Evolutionary conservation across 192 early-diverging fungal genomes (phyloP).

Genomic region (Umbelopsis isabellina): DNA sequence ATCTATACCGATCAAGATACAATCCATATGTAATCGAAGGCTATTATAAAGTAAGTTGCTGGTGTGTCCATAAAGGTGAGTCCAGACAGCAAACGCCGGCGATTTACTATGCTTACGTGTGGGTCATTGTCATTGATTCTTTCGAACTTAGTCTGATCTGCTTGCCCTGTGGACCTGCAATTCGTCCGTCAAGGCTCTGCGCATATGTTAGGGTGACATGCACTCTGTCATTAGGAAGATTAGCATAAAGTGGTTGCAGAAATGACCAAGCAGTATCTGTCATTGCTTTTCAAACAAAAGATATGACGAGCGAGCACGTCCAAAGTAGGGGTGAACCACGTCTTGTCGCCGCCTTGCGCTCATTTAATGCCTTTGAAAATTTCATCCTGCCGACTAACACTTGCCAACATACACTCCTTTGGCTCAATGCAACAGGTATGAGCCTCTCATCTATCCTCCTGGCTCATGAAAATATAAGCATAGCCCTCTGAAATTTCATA

Average conservation of each 20-base stretch:
- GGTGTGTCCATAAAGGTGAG: not conserved
- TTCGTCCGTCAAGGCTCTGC: conserved; percentile 1
- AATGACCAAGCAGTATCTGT: not conserved
- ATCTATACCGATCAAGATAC: conserved; percentile 7
- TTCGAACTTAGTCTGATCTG: not conserved
- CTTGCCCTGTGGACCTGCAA: not conserved
- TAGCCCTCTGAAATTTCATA: too few species aligned
- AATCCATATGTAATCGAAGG: not conserved
- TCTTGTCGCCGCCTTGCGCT: too few species aligned
- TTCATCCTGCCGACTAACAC: too few species aligned
- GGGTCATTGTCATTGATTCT: conserved; percentile 14
- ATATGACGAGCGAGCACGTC: too few species aligned
- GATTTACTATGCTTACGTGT: not conserved
- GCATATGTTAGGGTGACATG: conserved; percentile 15
- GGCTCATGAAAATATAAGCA: too few species aligned
- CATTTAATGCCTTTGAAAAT: too few species aligned
- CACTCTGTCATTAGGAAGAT: not conserved
- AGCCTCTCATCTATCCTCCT: too few species aligned
- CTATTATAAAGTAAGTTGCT: not conserved
- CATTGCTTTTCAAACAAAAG: not conserved
- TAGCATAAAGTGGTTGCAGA: not conserved
- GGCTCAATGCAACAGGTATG: too few species aligned
- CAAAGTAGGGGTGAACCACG: too few species aligned
- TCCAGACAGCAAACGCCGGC: too few species aligned
- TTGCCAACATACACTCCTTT: too few species aligned